These are phyloP conservation scores for Mediolabrus comicus DNA, from an alignment of 108 stramenopile genomes.

Conservation along the genomic window DNA sequence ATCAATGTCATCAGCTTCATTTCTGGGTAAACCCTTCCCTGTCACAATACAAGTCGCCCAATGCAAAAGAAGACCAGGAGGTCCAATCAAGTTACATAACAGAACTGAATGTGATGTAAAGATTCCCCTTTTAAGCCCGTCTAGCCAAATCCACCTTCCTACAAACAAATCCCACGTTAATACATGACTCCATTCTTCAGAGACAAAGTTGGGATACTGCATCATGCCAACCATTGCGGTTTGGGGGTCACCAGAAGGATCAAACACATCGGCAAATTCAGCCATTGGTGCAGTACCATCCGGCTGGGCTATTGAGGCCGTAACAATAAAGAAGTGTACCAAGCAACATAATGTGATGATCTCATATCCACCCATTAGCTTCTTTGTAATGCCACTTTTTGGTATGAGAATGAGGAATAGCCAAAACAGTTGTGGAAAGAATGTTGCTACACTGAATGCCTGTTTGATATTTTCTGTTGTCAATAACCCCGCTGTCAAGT, in stretches of 20 bases:
- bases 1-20: conserved; percentile 34
- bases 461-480: conserved; percentile 61
- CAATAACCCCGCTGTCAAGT: conserved; percentile 23
- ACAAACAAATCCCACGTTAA: conserved; percentile 93
- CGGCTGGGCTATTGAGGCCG: conserved; percentile 62
- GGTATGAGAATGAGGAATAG: conserved; percentile 72
- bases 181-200: conserved; percentile 89
- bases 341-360: conserved; percentile 61
- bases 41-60: conserved; percentile 68
- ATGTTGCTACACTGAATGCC: conserved; percentile 82
- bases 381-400: conserved; percentile 61
- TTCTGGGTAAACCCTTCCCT: conserved; percentile 57
- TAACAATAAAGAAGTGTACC: conserved; percentile 82
- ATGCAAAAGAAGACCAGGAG: conserved; percentile 86
- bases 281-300: conserved; percentile 77
- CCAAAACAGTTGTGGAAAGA: conserved; percentile 84
- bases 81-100: conserved; percentile 87
- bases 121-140: conserved; percentile 76
- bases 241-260: conserved; percentile 80
- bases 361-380: conserved; percentile 66
- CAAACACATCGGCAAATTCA: conserved; percentile 87
- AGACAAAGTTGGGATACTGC: conserved; percentile 85
- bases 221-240: conserved; percentile 85
- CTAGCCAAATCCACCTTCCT: conserved; percentile 88
- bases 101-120: conserved; percentile 83